Evolutionary conservation across 1,139 yeast species (phyloP), one percentile per base, ranked within the genome.

Genomic region (Yamadazyma songkhlaensis): DNA sequence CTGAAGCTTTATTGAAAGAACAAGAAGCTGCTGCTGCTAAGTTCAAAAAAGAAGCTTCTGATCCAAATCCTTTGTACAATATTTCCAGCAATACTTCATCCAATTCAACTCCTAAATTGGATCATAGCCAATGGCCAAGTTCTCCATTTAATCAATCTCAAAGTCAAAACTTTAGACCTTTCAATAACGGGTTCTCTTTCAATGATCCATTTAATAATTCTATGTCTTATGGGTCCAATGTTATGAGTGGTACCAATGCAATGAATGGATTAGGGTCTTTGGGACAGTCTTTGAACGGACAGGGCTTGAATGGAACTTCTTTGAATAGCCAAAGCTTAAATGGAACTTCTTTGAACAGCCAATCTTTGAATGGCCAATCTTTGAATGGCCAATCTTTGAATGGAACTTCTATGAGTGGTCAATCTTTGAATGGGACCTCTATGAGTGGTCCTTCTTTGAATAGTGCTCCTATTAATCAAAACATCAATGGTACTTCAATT

Each of bases 1-100:
- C 44, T 6, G 48, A 47, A 39, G 53, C 61, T 55, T 30, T 40
- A 14, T 59, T 36, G 55, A 57, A 44, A 50, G 59, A 57, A 58
- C 49, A 58, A 50, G 56, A 48, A 33, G 47, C 44, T 12, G 47
- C 45, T 41, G 41, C 53, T 34, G 52, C 54, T 48, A 36, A 26
- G 25, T 30, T 31, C 13, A 35, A 32, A 17, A 32, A 37, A 27
- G 45, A 41, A 28, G 3, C 31, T 9, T 9, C 32, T 14, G 3
- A 8, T 9, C 13, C 33, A 3, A 37, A 33, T 25, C 40, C 36
- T 10, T 21, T 33, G 13, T 31, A 15, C 15, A 34, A 23, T 23
- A 26, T 20, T 8, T 34, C 41, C 9, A 31, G 12, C 28, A 28
- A 14, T 17, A 31, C 14, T 15, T 15, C 30, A 8, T 9, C 22